Percentiles rank a stretch among this genome's conserved stretches.
phyloP scores from a whole-genome alignment of 108 stramenopile genomes.

The Cyclotella cryptica region DNA sequence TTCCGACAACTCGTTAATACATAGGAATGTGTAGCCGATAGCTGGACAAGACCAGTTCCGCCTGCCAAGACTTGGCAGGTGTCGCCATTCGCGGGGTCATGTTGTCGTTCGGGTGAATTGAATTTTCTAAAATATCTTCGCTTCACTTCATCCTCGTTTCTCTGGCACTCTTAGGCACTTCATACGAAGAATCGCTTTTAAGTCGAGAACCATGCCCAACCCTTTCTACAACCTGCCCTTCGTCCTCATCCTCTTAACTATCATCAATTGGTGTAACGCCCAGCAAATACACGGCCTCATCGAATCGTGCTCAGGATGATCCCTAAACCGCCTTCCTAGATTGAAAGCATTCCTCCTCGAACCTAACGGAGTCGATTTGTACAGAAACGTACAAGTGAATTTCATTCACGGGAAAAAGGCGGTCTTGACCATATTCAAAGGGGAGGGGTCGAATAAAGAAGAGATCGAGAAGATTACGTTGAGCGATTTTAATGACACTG shows the following conservation, averaged over 20 bases:
- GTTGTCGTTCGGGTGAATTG: too few species aligned
- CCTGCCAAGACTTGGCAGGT: too few species aligned
- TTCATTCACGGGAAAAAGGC: constrained; percentile 58
- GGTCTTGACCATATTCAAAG: constrained; percentile 57
- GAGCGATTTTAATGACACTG: constrained; percentile 45
- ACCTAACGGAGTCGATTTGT: constrained; percentile 57
- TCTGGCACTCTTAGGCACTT: too few species aligned
- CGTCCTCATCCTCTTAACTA: background rate
- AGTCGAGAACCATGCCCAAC: too few species aligned
- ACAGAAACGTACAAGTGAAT: constrained; percentile 57
- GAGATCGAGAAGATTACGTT: constrained; percentile 42
- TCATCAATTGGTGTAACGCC: constrained; percentile 1
- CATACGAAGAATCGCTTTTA: too few species aligned
- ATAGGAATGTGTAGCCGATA: too few species aligned
- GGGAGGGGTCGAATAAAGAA: constrained; percentile 28
- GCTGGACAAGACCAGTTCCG: too few species aligned
- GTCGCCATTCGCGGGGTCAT: too few species aligned
- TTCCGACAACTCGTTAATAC: too few species aligned
- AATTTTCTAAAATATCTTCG: too few species aligned
- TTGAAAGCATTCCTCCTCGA: constrained; percentile 66
- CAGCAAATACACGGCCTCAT: constrained; percentile 51
- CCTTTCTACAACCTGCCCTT: background rate
- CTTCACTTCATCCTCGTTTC: too few species aligned
- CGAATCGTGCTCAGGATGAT: constrained; percentile 66
- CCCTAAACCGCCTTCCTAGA: constrained; percentile 59